Conservation (phyloP, 176 grass and related monocot species). For the Pontederia paniculata region DNA sequence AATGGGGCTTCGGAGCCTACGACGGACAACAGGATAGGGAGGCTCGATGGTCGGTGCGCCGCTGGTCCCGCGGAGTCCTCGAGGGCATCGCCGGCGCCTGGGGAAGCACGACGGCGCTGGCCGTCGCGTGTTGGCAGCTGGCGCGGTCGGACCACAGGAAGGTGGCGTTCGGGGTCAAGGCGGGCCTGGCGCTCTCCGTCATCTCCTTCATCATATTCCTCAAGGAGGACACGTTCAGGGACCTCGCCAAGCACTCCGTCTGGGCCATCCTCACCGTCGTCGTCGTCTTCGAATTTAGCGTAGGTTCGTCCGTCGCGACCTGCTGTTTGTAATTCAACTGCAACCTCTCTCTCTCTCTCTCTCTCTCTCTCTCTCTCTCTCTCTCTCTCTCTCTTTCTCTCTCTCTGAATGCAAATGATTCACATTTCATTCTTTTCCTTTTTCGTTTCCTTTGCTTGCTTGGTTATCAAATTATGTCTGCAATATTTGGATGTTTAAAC, state of each 20-base stretch:
- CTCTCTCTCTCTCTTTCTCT: neutral
- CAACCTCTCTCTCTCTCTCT: neutral
- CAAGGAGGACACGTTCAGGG: conserved; percentile 33
- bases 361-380: neutral
- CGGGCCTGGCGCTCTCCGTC: conserved; percentile 46
- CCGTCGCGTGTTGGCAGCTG: conserved; percentile 36
- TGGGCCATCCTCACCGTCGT: conserved; percentile 97
- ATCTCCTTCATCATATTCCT: conserved; percentile 75
- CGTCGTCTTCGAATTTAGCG: conserved; percentile 90
- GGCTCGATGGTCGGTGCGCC: neutral
- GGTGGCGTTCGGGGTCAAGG: conserved; percentile 63
- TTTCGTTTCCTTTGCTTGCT: too few species aligned
- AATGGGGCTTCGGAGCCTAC: too few species aligned
- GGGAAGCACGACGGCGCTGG: conserved; percentile 2
- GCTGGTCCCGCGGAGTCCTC: conserved; percentile 14
- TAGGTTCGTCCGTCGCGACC: conserved; percentile 28
- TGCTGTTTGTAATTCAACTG: neutral
- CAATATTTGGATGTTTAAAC: too few species aligned
- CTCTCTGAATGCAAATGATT: neutral
- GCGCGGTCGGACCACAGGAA: conserved; percentile 54
- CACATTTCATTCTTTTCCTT: too few species aligned
- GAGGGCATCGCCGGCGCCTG: conserved; percentile 9
- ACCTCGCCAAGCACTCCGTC: conserved; percentile 69
- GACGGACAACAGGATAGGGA: too few species aligned
- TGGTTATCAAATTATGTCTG: too few species aligned